Conservation (phyloP, 805 yeast genomes). For the Komagataella ulmi region DNA sequence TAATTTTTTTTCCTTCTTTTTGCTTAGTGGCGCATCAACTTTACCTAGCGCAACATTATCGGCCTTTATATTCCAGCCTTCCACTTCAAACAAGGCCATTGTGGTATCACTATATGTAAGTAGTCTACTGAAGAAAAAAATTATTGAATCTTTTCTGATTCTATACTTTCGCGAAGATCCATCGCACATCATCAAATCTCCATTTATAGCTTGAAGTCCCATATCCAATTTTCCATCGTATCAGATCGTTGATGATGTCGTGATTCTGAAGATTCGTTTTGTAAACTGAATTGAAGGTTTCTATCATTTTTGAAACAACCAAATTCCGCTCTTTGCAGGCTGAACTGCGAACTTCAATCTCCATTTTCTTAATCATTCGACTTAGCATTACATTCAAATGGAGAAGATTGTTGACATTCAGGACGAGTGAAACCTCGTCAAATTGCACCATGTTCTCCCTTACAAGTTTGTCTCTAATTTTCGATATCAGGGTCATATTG, state of each 20-base stretch:
- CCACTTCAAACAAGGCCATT: constrained; percentile 68
- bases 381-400: background rate
- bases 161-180: background rate
- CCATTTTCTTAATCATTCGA: background rate
- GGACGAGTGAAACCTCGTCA: background rate
- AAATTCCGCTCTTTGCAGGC: background rate
- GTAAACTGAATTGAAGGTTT: background rate
- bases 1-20: constrained; percentile 14
- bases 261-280: background rate
- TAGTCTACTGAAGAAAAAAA: background rate
- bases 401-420: background rate
- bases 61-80: constrained; percentile 65
- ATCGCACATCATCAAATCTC: background rate
- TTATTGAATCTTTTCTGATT: background rate
- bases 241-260: background rate
- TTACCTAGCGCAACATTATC: constrained; percentile 34
- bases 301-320: background rate
- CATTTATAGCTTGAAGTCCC: background rate
- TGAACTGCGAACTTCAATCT: background rate
- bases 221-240: background rate
- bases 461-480: background rate
- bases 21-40: constrained; percentile 33
- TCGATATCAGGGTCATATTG: background rate
- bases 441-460: background rate
- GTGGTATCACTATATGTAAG: constrained; percentile 1